These are phyloP conservation scores for Mycena amicta DNA, from an alignment of 768 basidiomycete species.

Conservation along the genomic window DNA sequence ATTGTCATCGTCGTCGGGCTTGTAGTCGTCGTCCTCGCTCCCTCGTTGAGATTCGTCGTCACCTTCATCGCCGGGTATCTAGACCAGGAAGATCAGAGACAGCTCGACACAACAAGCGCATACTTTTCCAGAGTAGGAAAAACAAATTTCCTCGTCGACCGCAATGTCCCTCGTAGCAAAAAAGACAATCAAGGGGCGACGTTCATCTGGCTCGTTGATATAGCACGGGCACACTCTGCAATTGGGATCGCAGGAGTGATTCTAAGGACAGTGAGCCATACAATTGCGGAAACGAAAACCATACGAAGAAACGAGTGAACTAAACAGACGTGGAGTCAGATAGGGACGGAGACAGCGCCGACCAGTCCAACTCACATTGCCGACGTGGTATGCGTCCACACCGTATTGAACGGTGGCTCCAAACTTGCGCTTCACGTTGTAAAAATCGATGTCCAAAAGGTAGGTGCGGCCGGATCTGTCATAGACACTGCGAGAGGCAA, in stretches of 20 bases:
- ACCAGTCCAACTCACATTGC: constrained; percentile 58
- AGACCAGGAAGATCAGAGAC: background rate
- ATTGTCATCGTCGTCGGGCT: background rate
- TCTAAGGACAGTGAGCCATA: constrained; percentile 45
- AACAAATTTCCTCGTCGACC: constrained; percentile 71
- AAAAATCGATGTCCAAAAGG: constrained; percentile 82
- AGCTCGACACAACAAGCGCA: background rate
- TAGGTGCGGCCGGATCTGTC: constrained; percentile 76
- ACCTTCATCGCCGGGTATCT: background rate
- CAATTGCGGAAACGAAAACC: constrained; percentile 26
- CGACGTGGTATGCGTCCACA: constrained; percentile 88
- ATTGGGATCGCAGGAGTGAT: constrained; percentile 92
- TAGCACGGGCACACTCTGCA: constrained; percentile 71
- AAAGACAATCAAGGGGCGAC: constrained; percentile 68
- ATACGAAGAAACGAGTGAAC: constrained; percentile 90
- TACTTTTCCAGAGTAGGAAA: constrained; percentile 64
- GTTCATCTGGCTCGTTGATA: constrained; percentile 73
- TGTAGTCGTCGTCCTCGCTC: background rate
- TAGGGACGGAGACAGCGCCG: background rate
- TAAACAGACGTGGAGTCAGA: constrained; percentile 37
- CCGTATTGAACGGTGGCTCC: constrained; percentile 54
- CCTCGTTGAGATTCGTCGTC: background rate
- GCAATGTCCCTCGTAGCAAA: constrained; percentile 70
- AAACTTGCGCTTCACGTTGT: constrained; percentile 36
- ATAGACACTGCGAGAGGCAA: constrained; percentile 54